These are phyloP conservation scores for Xylaria sp. DNA, from an alignment of 495 filamentous ascomycete species.

Conservation along the genomic window DNA sequence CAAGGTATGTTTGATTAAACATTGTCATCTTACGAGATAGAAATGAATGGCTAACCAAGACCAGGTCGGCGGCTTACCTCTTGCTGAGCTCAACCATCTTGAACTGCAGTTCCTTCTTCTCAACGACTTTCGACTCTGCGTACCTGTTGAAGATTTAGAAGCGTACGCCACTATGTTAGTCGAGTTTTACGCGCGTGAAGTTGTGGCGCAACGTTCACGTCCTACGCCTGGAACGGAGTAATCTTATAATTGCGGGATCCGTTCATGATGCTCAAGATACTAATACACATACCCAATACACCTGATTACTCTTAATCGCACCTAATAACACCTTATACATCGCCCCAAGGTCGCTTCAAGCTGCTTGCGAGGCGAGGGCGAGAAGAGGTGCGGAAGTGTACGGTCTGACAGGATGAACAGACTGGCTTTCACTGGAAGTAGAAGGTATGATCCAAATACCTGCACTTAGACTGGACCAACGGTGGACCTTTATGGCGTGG, in stretches of 20 bases:
- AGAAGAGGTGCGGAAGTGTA: slow-evolving; percentile 9
- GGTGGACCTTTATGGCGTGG: slow-evolving; percentile 28
- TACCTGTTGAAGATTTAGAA: slow-evolving; percentile 94
- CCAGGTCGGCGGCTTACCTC: slow-evolving; percentile 94
- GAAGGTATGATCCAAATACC: slow-evolving; percentile 30
- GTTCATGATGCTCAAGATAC: not conserved
- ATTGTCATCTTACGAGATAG: slow-evolving; percentile 6
- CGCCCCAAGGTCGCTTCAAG: not conserved
- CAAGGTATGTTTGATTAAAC: slow-evolving; percentile 69
- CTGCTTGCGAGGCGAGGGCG: not conserved
- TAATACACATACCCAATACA: slow-evolving; percentile 19
- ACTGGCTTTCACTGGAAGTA: slow-evolving; percentile 21
- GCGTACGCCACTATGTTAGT: slow-evolving; percentile 99
- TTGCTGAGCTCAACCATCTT: slow-evolving; percentile 95
- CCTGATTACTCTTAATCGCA: slow-evolving; percentile 17
- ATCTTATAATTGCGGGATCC: not conserved
- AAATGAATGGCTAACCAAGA: slow-evolving; percentile 6
- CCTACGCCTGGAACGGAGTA: slow-evolving; percentile 26
- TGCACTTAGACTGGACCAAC: slow-evolving; percentile 27
- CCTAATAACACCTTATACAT: slow-evolving; percentile 21
- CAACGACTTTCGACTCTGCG: slow-evolving; percentile 95
- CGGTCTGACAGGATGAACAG: slow-evolving; percentile 17
- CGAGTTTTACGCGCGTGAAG: slow-evolving; percentile 95
- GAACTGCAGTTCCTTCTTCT: slow-evolving; percentile 96
- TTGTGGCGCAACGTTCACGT: slow-evolving; percentile 65